A percentile compares a stretch with the other conserved stretches of the same genome.
Conservation (phyloP, 331 rosid species). For the Malus hybrid region DNA sequence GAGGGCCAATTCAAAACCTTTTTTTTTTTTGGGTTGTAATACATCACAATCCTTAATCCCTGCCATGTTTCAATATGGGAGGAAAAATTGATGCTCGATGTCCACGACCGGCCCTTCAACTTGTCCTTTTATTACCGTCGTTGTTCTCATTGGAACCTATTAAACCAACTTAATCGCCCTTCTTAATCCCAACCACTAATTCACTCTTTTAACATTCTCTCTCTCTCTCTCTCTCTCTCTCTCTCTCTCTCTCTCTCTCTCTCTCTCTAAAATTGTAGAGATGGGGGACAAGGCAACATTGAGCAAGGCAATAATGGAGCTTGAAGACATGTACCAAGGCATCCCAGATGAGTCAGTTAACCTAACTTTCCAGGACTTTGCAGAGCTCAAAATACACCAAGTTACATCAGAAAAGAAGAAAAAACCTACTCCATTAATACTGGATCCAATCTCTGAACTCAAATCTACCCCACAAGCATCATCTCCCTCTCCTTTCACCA, state of each 20-base stretch:
- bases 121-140: conserved; percentile 28
- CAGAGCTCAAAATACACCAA: conserved; percentile 19
- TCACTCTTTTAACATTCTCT: neutral
- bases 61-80: neutral
- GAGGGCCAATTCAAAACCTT: neutral
- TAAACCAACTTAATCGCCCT: neutral
- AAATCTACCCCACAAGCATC: neutral
- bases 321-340: conserved; percentile 71
- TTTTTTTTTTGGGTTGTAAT: neutral
- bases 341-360: conserved; percentile 84
- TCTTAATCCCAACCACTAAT: neutral
- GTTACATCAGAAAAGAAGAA: conserved; percentile 9
- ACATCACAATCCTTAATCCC: neutral
- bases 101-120: conserved; percentile 34
- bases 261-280: neutral
- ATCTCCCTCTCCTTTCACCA: conserved; percentile 13
- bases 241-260: neutral
- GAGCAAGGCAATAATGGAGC: conserved; percentile 51
- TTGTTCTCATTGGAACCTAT: conserved; percentile 10
- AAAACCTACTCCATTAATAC: neutral
- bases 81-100: conserved; percentile 4
- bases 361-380: conserved; percentile 69
- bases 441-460: conserved; percentile 21
- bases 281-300: conserved; percentile 40
- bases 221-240: neutral